These are phyloP conservation scores for Venustampulla echinocandica DNA, from an alignment of 495 filamentous ascomycete genomes.

Conservation along the genomic window DNA sequence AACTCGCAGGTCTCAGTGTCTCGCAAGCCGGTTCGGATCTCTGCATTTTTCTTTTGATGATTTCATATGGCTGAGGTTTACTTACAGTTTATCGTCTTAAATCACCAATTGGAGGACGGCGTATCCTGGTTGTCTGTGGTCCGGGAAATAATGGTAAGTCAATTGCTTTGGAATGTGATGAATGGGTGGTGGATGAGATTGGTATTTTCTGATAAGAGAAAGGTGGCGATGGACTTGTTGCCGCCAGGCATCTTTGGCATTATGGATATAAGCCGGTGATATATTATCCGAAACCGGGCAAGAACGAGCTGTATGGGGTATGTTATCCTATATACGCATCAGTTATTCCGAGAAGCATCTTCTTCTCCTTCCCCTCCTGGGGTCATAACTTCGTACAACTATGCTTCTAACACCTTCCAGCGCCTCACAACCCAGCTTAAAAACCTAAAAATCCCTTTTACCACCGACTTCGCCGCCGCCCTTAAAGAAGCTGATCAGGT, in stretches of 20 bases:
- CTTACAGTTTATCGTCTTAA: conserved; percentile 71
- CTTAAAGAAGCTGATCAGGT: conserved; percentile 65
- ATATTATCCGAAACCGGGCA: conserved; percentile 86
- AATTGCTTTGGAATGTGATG: not conserved
- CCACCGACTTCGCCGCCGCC: conserved; percentile 63
- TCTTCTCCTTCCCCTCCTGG: not conserved
- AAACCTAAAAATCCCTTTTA: conserved; percentile 76
- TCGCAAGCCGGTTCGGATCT: conserved; percentile 66
- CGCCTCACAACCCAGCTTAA: conserved; percentile 76
- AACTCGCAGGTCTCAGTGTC: conserved; percentile 86
- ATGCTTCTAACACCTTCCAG: conserved; percentile 32
- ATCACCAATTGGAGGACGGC: conserved; percentile 59
- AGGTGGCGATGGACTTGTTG: conserved; percentile 93
- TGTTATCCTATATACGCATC: conserved; percentile 10
- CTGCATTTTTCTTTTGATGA: not conserved
- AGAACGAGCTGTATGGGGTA: conserved; percentile 84
- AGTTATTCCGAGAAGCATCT: no score
- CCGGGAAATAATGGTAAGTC: conserved; percentile 85
- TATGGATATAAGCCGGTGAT: conserved; percentile 86
- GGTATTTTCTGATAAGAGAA: no score
- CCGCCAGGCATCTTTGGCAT: conserved; percentile 87
- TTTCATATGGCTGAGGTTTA: conserved; percentile 1
- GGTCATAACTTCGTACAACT: not conserved
- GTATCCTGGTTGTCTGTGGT: conserved; percentile 81
- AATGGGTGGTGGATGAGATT: not conserved